Conservation (phyloP, 768 basidiomycete species). For the Peribolospora baueri region DNA sequence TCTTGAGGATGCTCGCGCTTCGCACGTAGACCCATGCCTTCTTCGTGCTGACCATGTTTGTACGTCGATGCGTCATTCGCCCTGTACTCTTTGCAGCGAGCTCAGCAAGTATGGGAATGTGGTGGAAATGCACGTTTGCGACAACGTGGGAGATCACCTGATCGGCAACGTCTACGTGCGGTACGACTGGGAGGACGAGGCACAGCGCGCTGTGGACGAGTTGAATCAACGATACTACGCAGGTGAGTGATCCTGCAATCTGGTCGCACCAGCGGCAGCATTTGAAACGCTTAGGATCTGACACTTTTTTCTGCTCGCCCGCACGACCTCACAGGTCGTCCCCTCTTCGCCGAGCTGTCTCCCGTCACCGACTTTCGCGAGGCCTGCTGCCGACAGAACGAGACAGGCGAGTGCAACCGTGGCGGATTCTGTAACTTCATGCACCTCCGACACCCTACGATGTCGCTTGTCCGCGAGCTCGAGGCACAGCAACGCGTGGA, state of each 20-base stretch:
- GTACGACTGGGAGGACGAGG: conserved; percentile 97
- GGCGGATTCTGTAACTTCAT: conserved; percentile 99
- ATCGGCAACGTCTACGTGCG: conserved; percentile 66
- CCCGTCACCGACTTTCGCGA: conserved; percentile 98
- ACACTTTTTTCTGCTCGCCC: no score
- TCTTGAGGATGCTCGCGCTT: background rate
- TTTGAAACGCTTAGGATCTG: no score
- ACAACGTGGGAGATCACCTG: conserved; percentile 97
- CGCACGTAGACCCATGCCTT: background rate
- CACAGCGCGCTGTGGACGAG: conserved; percentile 70
- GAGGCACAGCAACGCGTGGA: conserved; percentile 10
- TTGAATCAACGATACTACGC: conserved; percentile 97
- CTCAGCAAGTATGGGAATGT: conserved; percentile 84
- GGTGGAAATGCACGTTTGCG: conserved; percentile 89
- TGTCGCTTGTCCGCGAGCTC: conserved; percentile 9
- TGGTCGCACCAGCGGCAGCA: no score
- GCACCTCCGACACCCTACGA: conserved; percentile 18
- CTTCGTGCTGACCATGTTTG: background rate
- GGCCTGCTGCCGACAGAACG: conserved; percentile 95
- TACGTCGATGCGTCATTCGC: background rate
- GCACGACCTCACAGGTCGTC: conserved; percentile 35
- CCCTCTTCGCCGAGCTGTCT: conserved; percentile 85
- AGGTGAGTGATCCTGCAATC: conserved; percentile 29
- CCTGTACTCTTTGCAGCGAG: conserved; percentile 25
- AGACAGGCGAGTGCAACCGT: conserved; percentile 60